Evolutionary conservation across 2,329 filamentous ascomycete species (phyloP).

Genomic region (Paecilomyces dactylethromorphus): DNA sequence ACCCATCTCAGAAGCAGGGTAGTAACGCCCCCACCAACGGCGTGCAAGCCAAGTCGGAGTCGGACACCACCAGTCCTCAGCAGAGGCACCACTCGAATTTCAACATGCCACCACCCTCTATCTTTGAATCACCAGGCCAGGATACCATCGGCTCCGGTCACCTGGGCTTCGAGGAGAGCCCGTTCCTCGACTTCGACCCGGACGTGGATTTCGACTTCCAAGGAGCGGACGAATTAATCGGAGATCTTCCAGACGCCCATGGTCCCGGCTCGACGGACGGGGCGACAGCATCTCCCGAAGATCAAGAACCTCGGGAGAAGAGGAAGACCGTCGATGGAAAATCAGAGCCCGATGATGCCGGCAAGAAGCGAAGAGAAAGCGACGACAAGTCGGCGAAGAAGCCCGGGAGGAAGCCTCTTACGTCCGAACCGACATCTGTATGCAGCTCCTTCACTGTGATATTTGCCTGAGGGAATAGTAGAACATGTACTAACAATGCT

Average conservation of each 20-base stretch:
- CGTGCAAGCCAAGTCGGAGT: slow-evolving; percentile 14
- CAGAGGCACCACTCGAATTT: slow-evolving; percentile 31
- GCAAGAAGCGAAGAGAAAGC: slow-evolving; percentile 66
- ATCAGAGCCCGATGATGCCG: slow-evolving; percentile 59
- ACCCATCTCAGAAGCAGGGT: slow-evolving; percentile 27
- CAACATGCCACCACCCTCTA: slow-evolving; percentile 21
- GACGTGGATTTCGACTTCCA: slow-evolving; percentile 68
- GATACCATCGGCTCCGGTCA: slow-evolving; percentile 39
- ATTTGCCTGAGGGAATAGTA: not conserved
- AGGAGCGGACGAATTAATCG: slow-evolving; percentile 63
- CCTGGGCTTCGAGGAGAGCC: slow-evolving; percentile 63
- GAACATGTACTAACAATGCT: slow-evolving; percentile 14
- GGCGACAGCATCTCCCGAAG: slow-evolving; percentile 17
- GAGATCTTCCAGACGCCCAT: slow-evolving; percentile 55
- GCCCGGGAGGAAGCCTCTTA: slow-evolving; percentile 90
- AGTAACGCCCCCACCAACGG: slow-evolving; percentile 9
- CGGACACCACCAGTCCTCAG: slow-evolving; percentile 27
- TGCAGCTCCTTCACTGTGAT: slow-evolving; percentile 34
- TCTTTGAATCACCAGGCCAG: slow-evolving; percentile 24
- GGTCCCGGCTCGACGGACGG: slow-evolving; percentile 19
- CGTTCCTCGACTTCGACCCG: slow-evolving; percentile 76
- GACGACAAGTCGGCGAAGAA: slow-evolving; percentile 89
- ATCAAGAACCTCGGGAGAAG: slow-evolving; percentile 53
- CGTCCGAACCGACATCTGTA: slow-evolving; percentile 92
- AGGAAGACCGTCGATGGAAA: slow-evolving; percentile 46